Evolutionary conservation across 1,139 yeast genomes (phyloP).

Genomic region (Nakaseomyces delphensis): DNA sequence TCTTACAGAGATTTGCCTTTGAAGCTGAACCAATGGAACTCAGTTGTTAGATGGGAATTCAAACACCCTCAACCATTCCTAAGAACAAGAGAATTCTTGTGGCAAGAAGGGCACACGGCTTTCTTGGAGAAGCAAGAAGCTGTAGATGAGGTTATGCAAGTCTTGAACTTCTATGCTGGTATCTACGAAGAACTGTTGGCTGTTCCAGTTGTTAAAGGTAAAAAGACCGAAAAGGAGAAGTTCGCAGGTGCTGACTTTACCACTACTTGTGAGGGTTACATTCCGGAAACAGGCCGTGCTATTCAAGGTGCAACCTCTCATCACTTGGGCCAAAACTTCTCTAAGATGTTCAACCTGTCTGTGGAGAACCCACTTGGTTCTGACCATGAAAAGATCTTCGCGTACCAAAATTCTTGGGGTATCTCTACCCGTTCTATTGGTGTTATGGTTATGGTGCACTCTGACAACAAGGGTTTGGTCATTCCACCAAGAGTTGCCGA

Average conservation of each 20-base stretch:
- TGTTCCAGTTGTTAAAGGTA: conserved; percentile 94
- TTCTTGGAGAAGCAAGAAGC: conserved; percentile 79
- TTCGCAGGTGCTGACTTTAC: conserved; percentile 97
- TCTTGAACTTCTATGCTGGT: conserved; percentile 76
- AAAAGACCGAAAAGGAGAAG: conserved; percentile 93
- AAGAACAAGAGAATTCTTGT: conserved; percentile 96
- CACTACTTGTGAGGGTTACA: conserved; percentile 92
- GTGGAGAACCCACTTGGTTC: conserved; percentile 92
- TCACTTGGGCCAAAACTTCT: conserved; percentile 95
- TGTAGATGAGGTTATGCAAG: conserved; percentile 70
- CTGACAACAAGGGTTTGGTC: conserved; percentile 96
- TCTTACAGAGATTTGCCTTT: conserved; percentile 97
- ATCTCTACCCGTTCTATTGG: conserved; percentile 96
- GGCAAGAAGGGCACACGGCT: conserved; percentile 99
- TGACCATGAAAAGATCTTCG: conserved; percentile 76
- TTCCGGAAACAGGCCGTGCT: conserved; percentile 98
- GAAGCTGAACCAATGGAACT: conserved; percentile 97
- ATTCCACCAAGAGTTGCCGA: conserved; percentile 96
- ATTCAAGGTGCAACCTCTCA: conserved; percentile 99
- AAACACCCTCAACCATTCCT: conserved; percentile 99
- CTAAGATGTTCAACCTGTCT: conserved; percentile 92
- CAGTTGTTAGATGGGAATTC: conserved; percentile 99
- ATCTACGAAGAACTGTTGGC: conserved; percentile 89
- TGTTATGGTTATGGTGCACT: conserved; percentile 98
- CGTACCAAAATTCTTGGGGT: conserved; percentile 99